Base-by-base conservation (phyloP, 2,329 filamentous ascomycete genomes). In the Laburnicola sp. region DNA sequence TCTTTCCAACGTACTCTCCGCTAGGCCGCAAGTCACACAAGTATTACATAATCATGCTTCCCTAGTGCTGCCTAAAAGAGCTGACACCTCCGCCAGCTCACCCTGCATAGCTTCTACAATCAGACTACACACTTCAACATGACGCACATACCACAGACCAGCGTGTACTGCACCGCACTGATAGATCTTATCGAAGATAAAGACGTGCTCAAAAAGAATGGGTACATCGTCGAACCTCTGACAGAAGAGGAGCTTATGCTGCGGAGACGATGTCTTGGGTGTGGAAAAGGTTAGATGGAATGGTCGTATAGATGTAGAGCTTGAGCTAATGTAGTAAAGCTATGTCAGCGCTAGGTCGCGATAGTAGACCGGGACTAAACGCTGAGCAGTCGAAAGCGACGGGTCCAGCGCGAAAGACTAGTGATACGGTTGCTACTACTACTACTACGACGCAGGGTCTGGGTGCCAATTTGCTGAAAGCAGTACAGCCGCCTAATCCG, bases 181-280 rank as follows among this genome's bases (percentile, higher is more conserved):
- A 31, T 27, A 26, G 10, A 22, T 27, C 41, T 59, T 1, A 23
- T 55, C 7, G 56, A 55, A 30, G 7, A 40, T 3, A 3, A 27
- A 25, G 34, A 35, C 3, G 36, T 5, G 16, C 34, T 49, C 32
- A 41, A 46, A 22, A 57, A 46, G 42, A 45, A 61, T n/a, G 58
- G 54, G 10, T 58, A 57, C 16, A 26, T 45, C 8, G 36, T 44
- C 0, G 30, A 49, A 25, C 51, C 39, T 8, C 45, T 61, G 6
- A 52, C 51, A 22, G 45, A 46, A 8, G 48, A 45, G 21, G 54
- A 59, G 5, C 42, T 61, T 22, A 23, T 51, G 3, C 8, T 40
- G 41, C 58, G 58, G 41, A 51, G 50, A 16, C 50, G 50, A 28
- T 61, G 58, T 30, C 40, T 22, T 11, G 35, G 37, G 9, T 61